Evolutionary conservation across 164 flowering plant species (phyloP), one percentile per base, ranked within the genome.

Genomic region (Vitis labrusca): DNA sequence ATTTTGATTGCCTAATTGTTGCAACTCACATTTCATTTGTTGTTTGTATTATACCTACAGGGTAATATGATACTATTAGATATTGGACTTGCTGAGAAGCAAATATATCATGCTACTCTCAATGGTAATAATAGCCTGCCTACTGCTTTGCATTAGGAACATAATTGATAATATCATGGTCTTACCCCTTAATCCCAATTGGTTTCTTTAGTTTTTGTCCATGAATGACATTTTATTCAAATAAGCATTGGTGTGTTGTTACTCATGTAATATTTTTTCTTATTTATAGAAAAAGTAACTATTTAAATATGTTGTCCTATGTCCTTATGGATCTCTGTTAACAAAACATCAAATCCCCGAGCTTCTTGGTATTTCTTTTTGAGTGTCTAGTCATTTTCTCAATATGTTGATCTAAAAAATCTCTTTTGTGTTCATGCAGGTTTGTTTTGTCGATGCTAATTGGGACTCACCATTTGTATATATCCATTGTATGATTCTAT

Each of bases 31-130:
- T 50, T 1, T 64, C 12, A 16, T 27, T 17, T 50, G 10, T 0
- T 53, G 14, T 19, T 30, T 16, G 2, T 73, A n/a, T 48, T 76
- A 37, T 76, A 50, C 27, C 52, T 84, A 79, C 90, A 92, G 97
- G 97, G 98, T 56, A 85, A 92, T 68, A 70, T 92, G 64, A 73
- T 56, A 60, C 59, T 88, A 58, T 93, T 93, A 54, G 97, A 95
- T 78, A 85, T 89, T 74, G 98, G 94, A 66, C 80, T 93, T 59
- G 79, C 94, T 9, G 99, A 95, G 89, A 95, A 93, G 83, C 81
- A 97, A 67, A 73, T 88, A 66, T 91, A 91, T 77, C 99, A 89
- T 81, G 89, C 96, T 76, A 90, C 92, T 23, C 90, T 91, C 59
- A 80, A 86, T 76, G 98, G 99, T 95, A 93, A 93, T 81, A 76